Conservation (phyloP, 192 early-diverging fungal species). For the Backusella psychrophila region DNA sequence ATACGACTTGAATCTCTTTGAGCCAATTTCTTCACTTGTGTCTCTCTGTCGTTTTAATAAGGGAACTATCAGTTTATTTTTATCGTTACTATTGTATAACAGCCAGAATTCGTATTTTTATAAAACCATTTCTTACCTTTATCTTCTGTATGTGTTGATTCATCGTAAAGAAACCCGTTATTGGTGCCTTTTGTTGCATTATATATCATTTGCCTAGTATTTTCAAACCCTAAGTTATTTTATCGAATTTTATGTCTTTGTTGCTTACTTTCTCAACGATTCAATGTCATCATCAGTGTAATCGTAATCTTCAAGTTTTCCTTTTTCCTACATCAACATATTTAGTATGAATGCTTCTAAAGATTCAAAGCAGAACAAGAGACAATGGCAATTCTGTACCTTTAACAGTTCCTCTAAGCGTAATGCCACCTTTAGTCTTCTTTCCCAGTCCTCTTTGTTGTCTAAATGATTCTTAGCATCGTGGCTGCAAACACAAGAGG, state of each 20-base stretch:
- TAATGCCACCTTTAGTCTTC: conserved; percentile 48
- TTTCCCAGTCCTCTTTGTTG: conserved; percentile 41
- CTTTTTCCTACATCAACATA: conserved; percentile 10
- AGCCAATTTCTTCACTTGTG: neutral
- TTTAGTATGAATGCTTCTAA: neutral
- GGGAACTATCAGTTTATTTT: neutral
- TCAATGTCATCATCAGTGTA: conserved; percentile 14
- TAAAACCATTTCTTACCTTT: neutral
- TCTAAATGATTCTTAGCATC: conserved; percentile 44
- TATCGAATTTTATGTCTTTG: neutral
- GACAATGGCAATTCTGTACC: conserved; percentile 12
- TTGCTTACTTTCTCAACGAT: conserved; percentile 13
- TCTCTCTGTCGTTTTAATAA: conserved; percentile 12
- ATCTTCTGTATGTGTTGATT: neutral
- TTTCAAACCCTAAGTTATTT: neutral
- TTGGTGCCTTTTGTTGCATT: neutral
- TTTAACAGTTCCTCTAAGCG: conserved; percentile 48
- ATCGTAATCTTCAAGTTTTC: conserved; percentile 10
- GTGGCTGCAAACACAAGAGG: conserved; percentile 46
- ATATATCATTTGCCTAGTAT: conserved; percentile 2
- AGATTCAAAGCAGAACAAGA: neutral
- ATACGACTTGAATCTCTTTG: conserved; percentile 11
- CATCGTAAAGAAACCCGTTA: neutral
- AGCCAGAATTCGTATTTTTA: neutral
- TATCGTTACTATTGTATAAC: neutral